A percentile compares a stretch with the other conserved stretches of the same genome.
Evolutionary conservation across 768 basidiomycete genomes (phyloP).

Genomic region (Boletus rubroflammeus): DNA sequence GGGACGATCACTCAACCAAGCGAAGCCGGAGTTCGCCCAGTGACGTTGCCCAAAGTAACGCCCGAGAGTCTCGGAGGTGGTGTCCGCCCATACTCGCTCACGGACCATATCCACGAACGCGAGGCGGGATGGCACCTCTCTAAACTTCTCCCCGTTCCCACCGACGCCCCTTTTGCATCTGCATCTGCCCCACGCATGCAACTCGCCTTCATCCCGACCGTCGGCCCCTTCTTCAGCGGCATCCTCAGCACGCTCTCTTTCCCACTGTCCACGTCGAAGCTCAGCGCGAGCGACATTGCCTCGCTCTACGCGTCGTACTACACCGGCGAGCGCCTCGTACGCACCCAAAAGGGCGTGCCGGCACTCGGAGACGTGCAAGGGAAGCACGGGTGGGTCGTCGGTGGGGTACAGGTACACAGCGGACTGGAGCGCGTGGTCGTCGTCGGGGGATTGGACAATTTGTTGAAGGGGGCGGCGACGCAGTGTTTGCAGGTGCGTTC

Average conservation of each 20-base stretch:
- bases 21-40: conserved; percentile 60
- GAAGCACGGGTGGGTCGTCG: conserved; percentile 86
- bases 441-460: conserved; percentile 94
- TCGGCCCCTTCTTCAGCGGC: conserved; percentile 95
- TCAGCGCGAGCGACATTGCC: conserved; percentile 70
- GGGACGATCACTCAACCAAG: conserved; percentile 74
- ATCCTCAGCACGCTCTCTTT: conserved; percentile 86
- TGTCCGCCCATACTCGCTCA: conserved; percentile 82
- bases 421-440: conserved; percentile 88
- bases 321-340: conserved; percentile 66
- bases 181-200: conserved; percentile 35
- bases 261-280: conserved; percentile 56
- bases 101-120: conserved; percentile 98
- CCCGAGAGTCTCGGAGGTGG: conserved; percentile 72
- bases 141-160: conserved; percentile 39
- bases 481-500: conserved; percentile 86
- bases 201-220: conserved; percentile 82
- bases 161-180: background rate
- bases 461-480: conserved; percentile 98
- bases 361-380: conserved; percentile 70
- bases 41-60: conserved; percentile 78
- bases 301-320: conserved; percentile 79
- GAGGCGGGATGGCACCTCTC: conserved; percentile 88
- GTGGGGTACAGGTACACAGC: conserved; percentile 92
- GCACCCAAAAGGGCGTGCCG: conserved; percentile 66